Evolutionary conservation across 345 rosid species (phyloP).

Genomic region (rapeseed (Brassica napus)): Da-Ae NC_063436.1:23734501-23735000

Average conservation of each 20-base stretch:
- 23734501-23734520: neutral
- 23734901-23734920: conserved; percentile 35
- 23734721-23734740: neutral
- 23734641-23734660: neutral
- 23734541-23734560: neutral
- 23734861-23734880: conserved; percentile 18
- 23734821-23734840: conserved; percentile 36
- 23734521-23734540: neutral
- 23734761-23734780: neutral
- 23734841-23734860: conserved; percentile 38
- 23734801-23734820: conserved; percentile 36
- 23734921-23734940: conserved; percentile 78
- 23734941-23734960: conserved; percentile 42
- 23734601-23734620: neutral
- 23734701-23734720: neutral
- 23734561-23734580: neutral
- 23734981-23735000: conserved; percentile 89
- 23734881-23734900: conserved; percentile 26
- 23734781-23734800: conserved; percentile 32
- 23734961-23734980: conserved; percentile 94
- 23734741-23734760: neutral
- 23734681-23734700: neutral
- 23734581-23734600: neutral
- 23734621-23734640: neutral
- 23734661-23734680: neutral